Percentiles rank a stretch among this genome's conserved stretches.
These are phyloP conservation scores for Chlamydomonas incerta DNA, from an alignment of 139 green algal species.

Conservation along the genomic window DNA sequence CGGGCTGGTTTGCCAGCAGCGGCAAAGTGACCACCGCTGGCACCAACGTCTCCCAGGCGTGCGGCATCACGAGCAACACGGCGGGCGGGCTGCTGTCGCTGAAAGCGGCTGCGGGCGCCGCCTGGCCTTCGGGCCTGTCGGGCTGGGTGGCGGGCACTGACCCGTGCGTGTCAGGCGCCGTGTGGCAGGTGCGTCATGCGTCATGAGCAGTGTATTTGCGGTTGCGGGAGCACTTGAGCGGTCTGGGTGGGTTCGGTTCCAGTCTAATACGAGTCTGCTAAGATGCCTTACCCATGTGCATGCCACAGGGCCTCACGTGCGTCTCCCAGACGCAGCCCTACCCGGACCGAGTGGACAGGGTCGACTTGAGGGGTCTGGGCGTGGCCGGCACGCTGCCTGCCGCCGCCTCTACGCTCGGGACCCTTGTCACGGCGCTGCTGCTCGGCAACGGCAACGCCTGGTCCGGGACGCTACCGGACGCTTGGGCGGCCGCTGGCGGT, in stretches of 20 bases:
- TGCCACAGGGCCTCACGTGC: too few relatives aligned
- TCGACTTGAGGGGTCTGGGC: constrained; percentile 37
- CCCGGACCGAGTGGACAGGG: neutral
- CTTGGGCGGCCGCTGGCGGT: neutral
- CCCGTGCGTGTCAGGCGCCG: neutral
- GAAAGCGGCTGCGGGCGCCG: too few relatives aligned
- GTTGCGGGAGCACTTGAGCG: too few relatives aligned
- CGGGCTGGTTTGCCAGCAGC: neutral
- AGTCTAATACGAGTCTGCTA: too few relatives aligned
- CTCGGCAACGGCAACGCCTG: neutral
- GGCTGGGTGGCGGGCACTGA: neutral
- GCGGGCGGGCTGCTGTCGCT: neutral
- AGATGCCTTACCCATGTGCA: too few relatives aligned
- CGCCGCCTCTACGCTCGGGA: neutral
- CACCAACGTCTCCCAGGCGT: neutral
- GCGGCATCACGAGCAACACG: too few relatives aligned
- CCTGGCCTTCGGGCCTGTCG: neutral
- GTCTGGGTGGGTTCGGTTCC: too few relatives aligned
- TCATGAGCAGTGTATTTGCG: too few relatives aligned
- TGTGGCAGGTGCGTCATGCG: too few relatives aligned
- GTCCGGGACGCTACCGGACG: neutral
- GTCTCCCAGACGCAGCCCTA: too few relatives aligned
- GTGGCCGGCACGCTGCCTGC: constrained; percentile 31
- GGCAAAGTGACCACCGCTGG: neutral
- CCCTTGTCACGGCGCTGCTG: neutral